Conservation (phyloP, 1,284 basidiomycete genomes). For the Cutaneotrichosporon curvatum region DNA sequence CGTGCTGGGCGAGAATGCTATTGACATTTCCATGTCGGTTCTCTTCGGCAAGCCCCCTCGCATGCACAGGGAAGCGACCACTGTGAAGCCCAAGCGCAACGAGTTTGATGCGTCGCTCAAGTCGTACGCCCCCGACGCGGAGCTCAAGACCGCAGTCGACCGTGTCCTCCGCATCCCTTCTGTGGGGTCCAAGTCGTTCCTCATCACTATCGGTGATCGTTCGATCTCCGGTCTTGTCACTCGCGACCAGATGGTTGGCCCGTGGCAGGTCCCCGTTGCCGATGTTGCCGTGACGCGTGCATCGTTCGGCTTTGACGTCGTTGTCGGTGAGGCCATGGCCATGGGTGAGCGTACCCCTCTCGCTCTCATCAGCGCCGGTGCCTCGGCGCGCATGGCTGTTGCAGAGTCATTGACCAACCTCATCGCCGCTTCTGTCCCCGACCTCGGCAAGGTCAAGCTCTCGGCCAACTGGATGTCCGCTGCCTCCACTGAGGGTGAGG, state of each 20-base stretch:
- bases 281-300: conserved; percentile 94
- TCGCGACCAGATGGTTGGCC: conserved; percentile 98
- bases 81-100: conserved; percentile 51
- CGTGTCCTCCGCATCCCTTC: conserved; percentile 85
- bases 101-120: conserved; percentile 68
- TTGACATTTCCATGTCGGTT: conserved; percentile 87
- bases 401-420: conserved; percentile 92
- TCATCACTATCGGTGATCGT: conserved; percentile 97
- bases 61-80: conserved; percentile 71
- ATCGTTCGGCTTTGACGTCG: conserved; percentile 82
- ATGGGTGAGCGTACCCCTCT: conserved; percentile 94
- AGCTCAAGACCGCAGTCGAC: conserved; percentile 58
- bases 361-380: conserved; percentile 76
- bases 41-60: conserved; percentile 95
- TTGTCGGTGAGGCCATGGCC: conserved; percentile 91
- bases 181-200: conserved; percentile 91
- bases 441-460: conserved; percentile 74
- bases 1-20: conserved; percentile 68
- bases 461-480: conserved; percentile 99
- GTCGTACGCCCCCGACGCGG: conserved; percentile 54
- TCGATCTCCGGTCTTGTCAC: conserved; percentile 89
- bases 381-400: conserved; percentile 92
- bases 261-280: conserved; percentile 96
- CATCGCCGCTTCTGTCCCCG: conserved; percentile 68
- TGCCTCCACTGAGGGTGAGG: conserved; percentile 83